Conservation (phyloP, 495 filamentous ascomycete species). For the Bacidia gigantensis region DNA sequence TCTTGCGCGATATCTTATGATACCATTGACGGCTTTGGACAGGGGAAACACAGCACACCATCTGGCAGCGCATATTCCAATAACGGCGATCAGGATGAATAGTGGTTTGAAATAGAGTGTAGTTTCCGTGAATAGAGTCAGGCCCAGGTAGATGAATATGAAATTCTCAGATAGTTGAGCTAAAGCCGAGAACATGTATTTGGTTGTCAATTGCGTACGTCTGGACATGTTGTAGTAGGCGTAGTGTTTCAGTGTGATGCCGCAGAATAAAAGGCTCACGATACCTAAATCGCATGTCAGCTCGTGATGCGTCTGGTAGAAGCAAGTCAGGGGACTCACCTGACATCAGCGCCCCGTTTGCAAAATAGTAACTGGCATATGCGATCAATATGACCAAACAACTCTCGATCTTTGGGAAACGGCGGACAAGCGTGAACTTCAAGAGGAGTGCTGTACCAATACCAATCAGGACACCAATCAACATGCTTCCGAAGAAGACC, state of each 20-base stretch:
- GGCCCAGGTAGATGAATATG: conserved; percentile 95
- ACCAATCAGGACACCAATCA: conserved; percentile 77
- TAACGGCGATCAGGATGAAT: conserved; percentile 83
- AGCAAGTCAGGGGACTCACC: conserved; percentile 42
- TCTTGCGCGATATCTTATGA: conserved; percentile 78
- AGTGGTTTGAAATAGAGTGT: conserved; percentile 82
- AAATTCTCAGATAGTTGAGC: conserved; percentile 97
- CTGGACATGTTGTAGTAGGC: conserved; percentile 99
- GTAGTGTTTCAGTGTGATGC: conserved; percentile 96
- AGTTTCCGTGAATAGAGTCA: conserved; percentile 84
- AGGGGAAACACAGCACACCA: conserved; percentile 92
- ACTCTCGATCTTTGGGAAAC: conserved; percentile 93
- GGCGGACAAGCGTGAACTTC: conserved; percentile 83
- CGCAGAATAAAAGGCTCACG: conserved; percentile 91
- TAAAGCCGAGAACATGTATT: conserved; percentile 91
- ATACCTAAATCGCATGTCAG: conserved; percentile 49
- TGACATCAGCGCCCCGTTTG: conserved; percentile 85
- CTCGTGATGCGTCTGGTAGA: neutral
- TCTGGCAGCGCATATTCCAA: conserved; percentile 81
- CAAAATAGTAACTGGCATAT: conserved; percentile 94
- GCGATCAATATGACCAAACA: conserved; percentile 86
- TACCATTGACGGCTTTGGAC: conserved; percentile 80
- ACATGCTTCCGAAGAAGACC: conserved; percentile 87
- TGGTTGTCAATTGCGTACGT: conserved; percentile 91
- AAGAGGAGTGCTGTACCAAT: conserved; percentile 73